phyloP scores from a whole-genome alignment of 2,329 filamentous ascomycete genomes.

The Microascus cirrosus region DNA sequence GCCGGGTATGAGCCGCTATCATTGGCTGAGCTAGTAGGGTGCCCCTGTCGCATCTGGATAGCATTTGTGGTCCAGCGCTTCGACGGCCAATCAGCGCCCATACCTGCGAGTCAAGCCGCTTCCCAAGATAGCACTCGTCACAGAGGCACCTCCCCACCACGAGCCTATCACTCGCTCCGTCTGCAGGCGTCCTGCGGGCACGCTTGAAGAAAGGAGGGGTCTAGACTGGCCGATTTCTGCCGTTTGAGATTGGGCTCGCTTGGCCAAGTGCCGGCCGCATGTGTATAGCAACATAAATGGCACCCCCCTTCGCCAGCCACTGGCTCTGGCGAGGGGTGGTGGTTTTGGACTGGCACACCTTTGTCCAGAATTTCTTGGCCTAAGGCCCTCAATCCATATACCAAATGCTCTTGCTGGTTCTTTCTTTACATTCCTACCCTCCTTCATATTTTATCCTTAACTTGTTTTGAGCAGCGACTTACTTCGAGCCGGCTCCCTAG shows the following conservation, averaged over 20 bases:
- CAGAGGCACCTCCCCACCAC: not conserved
- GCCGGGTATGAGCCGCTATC: not conserved
- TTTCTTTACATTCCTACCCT: not conserved
- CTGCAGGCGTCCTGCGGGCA: not conserved
- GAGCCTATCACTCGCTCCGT: constrained; percentile 1
- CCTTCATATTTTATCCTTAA: not conserved
- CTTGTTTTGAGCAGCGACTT: not conserved
- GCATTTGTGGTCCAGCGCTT: not conserved
- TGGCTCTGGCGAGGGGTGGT: not conserved
- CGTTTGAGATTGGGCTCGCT: not conserved
- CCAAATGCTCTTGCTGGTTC: not conserved
- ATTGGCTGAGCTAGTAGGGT: not conserved
- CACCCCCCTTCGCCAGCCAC: constrained; percentile 1
- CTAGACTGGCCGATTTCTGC: not conserved
- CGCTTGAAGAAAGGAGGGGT: not conserved
- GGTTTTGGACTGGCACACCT: not conserved
- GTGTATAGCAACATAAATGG: constrained; percentile 1
- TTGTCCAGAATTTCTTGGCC: not conserved
- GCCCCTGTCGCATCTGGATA: not conserved
- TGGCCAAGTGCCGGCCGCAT: not conserved
- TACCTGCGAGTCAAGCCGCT: not conserved
- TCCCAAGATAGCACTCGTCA: constrained; percentile 3
- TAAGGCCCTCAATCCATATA: constrained; percentile 1
- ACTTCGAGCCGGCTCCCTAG: not conserved
- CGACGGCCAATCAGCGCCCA: constrained; percentile 1